Evolutionary conservation across 768 basidiomycete genomes (phyloP), one percentile per base, ranked within the genome.

Genomic region (Naganishia vaughanmartiniae): DNA sequence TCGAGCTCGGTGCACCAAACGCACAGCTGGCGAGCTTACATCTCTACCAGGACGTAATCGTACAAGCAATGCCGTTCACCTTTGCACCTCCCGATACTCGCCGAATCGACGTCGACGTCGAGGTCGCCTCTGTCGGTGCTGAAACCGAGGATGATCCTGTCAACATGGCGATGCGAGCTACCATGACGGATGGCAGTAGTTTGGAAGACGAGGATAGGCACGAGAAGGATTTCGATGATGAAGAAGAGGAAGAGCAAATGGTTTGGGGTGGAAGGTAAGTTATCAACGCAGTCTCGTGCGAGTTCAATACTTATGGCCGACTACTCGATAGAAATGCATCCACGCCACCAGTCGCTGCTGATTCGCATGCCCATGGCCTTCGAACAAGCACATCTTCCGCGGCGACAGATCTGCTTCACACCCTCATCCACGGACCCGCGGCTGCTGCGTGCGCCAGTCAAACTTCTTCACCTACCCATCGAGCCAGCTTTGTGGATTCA

Each of bases 101-200:
- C 0, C 24, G 86, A n/a, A 26, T 26, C 3, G 60, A 63, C 4
- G 60, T 45, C 14, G 60, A 63, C 60, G 42, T 26, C 60, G 86
- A 86, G 74, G 54, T 77, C n/a, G 87, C 86, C 54, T 91, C 89
- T 24, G 84, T 86, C 57, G 88, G 88, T 31, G 89, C 87, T 12
- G 86, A 85, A 51, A 90, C 89, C 1, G 91, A 92, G 55, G 91
- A 92, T 72, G 95, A 95, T 75, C 87, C 89, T 0, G 86, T 96
- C 39, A 86, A 83, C 66, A 70, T 83, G 54, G 84, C 84, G 12
- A 85, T 85, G 84, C 72, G 83, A 30, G 81, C 83, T 2, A 82
- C 79, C 14, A 86, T 88, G 14, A 89, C 87, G 5, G 88, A 91
- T 76, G 81, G 85, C 31, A 81, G 85, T 76, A 85, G 81, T 33